Evolutionary conservation across 495 filamentous ascomycete species (phyloP), one percentile per base, ranked within the genome.

Genomic region (Xylaria cubensis): DNA sequence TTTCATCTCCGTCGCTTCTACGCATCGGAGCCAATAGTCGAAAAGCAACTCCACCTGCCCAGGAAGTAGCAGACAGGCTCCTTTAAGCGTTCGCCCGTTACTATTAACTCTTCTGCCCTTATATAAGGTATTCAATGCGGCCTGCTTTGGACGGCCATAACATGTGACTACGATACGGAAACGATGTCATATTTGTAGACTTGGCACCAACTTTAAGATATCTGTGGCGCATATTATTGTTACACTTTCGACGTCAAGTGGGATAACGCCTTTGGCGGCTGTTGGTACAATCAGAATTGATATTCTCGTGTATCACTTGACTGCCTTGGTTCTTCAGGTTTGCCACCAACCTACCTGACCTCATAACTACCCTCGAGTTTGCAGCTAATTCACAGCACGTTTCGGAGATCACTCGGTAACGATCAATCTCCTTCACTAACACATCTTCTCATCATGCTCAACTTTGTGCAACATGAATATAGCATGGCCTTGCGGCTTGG

Each of bases 211-310:
- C n/a, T 21, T 19, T 32, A 67, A 44, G 50, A 41, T 34, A 44
- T 67, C 21, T 12, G 44, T 41, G 50, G 65, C 65, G 65, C 65
- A 67, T 51, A 26, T 9, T 19, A 53, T 51, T 53, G 64, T 39
- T 67, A 51, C 64, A 67, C 44, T 41, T 42, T 42, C 53, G 1
- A 5, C 13, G 21, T 34, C n/a, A 10, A 13, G 39, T 29, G 34
- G 34, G 44, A 66, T 36, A 17, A 53, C 46, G 4, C 44, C 46
- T 67, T 42, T 42, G 36, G 50, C 50, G 48, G 34, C 21, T 56
- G 50, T 67, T 56, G 50, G 36, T 42, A 32, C 50, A 41, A 44
- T 42, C 32, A 56, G 42, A 53, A 53, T 36, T 21, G 21, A 48
- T 29, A 5, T 42, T 36, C 19, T 39, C 50, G 65, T 56, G 21